These are phyloP conservation scores for Proliferodiscus dingleyae DNA, from an alignment of 2,329 filamentous ascomycete genomes.

Conservation along the genomic window DNA sequence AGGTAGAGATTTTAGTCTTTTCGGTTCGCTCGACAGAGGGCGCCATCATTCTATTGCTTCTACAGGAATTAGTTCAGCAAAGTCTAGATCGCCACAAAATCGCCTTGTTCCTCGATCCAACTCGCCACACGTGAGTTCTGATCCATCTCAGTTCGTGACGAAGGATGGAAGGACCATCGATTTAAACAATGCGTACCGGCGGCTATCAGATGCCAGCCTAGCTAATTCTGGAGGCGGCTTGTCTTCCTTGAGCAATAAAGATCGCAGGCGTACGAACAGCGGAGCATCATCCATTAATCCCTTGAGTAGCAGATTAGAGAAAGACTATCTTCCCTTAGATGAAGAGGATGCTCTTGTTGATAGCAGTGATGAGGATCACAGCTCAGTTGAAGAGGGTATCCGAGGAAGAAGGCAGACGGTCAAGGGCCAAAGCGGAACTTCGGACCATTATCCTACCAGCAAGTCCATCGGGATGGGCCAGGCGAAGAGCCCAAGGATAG, in stretches of 20 bases:
- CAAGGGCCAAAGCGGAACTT: conserved; percentile 27
- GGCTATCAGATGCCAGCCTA: conserved; percentile 67
- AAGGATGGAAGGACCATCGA: conserved; percentile 60
- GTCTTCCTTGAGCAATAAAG: conserved; percentile 36
- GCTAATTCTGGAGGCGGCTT: conserved; percentile 59
- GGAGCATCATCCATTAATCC: conserved; percentile 13
- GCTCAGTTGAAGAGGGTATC: conserved; percentile 61
- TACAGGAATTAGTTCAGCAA: conserved; percentile 18
- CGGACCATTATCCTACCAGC: conserved; percentile 32
- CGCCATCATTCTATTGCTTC: conserved; percentile 23
- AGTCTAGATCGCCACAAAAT: conserved; percentile 30
- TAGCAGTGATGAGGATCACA: conserved; percentile 34
- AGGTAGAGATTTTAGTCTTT: conserved; percentile 46
- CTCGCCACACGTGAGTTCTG: conserved; percentile 23
- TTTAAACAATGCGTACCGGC: conserved; percentile 64
- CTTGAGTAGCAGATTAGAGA: conserved; percentile 23
- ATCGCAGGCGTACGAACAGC: conserved; percentile 23
- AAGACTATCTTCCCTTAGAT: conserved; percentile 26
- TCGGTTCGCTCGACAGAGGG: conserved; percentile 24
- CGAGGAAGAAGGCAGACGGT: conserved; percentile 52
- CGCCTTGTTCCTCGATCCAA: conserved; percentile 26
- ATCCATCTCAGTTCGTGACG: conserved; percentile 43
- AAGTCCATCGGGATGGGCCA: conserved; percentile 31
- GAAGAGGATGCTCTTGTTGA: conserved; percentile 26
- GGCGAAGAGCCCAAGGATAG: conserved; percentile 38